Conservation (phyloP, 2,329 filamentous ascomycete genomes). For the Balansia obtecta region DNA sequence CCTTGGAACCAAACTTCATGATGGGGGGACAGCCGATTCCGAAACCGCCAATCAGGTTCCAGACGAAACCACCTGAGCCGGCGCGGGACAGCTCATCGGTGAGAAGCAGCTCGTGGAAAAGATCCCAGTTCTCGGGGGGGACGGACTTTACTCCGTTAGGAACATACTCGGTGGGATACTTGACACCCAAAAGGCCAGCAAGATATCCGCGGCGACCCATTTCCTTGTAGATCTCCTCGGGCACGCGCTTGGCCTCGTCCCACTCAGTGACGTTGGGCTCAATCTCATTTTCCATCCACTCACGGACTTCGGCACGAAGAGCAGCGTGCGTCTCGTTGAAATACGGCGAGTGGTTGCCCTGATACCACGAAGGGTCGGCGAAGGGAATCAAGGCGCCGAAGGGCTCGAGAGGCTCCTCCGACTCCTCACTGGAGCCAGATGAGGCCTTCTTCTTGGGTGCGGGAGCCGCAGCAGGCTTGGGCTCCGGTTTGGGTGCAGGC, state of each 20-base stretch:
- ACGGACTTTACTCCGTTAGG: slow-evolving; percentile 61
- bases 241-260: slow-evolving; percentile 90
- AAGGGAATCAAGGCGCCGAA: slow-evolving; percentile 85
- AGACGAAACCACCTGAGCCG: slow-evolving; percentile 86
- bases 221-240: slow-evolving; percentile 82
- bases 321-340: slow-evolving; percentile 90
- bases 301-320: slow-evolving; percentile 77
- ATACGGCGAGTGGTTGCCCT: slow-evolving; percentile 89
- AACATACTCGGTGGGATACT: slow-evolving; percentile 67
- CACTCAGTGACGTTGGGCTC: slow-evolving; percentile 90
- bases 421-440: slow-evolving; percentile 23
- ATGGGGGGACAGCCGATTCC: slow-evolving; percentile 88
- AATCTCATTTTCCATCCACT: slow-evolving; percentile 83
- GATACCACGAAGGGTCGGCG: slow-evolving; percentile 88
- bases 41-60: slow-evolving; percentile 94
- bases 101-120: slow-evolving; percentile 93
- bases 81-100: slow-evolving; percentile 88
- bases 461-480: slow-evolving; percentile 19
- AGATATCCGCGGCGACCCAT: slow-evolving; percentile 91
- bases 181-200: slow-evolving; percentile 75
- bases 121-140: slow-evolving; percentile 81
- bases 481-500: slow-evolving; percentile 37
- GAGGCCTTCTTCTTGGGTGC: slow-evolving; percentile 19
- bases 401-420: slow-evolving; percentile 65
- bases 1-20: slow-evolving; percentile 81